A percentile compares a stretch with the other conserved stretches of the same genome.
These are phyloP conservation scores for Trichoderma virens DNA, from an alignment of 495 filamentous ascomycete species.

Conservation along the genomic window DNA sequence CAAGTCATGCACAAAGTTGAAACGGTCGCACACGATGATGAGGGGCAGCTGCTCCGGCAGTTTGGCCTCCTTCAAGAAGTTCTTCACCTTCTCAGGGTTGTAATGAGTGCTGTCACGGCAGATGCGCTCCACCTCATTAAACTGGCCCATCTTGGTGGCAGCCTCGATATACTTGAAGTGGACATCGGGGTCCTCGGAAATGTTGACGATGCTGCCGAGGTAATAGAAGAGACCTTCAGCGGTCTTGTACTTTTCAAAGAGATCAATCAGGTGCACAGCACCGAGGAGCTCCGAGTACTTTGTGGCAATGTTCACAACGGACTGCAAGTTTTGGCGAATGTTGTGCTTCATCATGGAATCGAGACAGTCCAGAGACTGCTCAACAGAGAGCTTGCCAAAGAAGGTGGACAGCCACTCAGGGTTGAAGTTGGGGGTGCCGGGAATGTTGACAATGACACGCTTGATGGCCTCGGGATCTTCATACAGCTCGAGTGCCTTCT, in stretches of 20 bases:
- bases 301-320: conserved; percentile 89
- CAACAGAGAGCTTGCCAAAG: conserved; percentile 88
- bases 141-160: conserved; percentile 82
- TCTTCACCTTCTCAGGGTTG: conserved; percentile 97
- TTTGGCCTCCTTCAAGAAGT: conserved; percentile 96
- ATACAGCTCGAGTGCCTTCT: conserved; percentile 89
- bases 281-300: conserved; percentile 98
- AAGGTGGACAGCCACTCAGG: conserved; percentile 85
- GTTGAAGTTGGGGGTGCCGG: conserved; percentile 71
- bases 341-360: conserved; percentile 93
- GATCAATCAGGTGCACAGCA: conserved; percentile 76
- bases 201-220: conserved; percentile 92
- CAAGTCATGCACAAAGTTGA: conserved; percentile 96
- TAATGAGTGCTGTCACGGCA: conserved; percentile 90
- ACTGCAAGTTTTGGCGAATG: conserved; percentile 92
- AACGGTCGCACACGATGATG: conserved; percentile 97
- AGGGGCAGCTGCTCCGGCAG: conserved; percentile 89
- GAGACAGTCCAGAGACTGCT: conserved; percentile 88
- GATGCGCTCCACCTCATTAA: conserved; percentile 93
- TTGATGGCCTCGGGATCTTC: conserved; percentile 87
- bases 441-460: conserved; percentile 72
- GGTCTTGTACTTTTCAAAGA: conserved; percentile 95
- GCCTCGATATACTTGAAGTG: conserved; percentile 99
- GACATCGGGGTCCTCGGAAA: conserved; percentile 91
- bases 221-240: conserved; percentile 97